Conservation (phyloP, 306 rosid genomes). For the Trifolium subterraneum region DNA sequence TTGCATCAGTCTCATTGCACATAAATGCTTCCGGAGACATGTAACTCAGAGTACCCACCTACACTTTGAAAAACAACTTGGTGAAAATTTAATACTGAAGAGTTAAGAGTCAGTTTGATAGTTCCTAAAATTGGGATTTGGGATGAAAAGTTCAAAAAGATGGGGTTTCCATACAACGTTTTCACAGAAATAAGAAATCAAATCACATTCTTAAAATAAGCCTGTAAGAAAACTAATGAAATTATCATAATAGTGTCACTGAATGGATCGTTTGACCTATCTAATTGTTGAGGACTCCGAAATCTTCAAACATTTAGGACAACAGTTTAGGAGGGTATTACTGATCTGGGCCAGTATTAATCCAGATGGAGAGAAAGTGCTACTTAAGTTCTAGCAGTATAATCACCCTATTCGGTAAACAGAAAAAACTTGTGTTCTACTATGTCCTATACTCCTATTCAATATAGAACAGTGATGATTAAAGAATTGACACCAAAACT, state of each 20-base stretch:
- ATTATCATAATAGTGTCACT: constrained; percentile 3
- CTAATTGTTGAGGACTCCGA: background rate
- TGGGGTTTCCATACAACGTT: background rate
- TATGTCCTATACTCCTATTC: background rate
- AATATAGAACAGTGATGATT: background rate
- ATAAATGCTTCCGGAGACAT: constrained; percentile 98
- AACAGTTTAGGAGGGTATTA: background rate
- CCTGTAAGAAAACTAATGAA: background rate
- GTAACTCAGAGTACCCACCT: constrained; percentile 96
- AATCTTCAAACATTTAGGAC: background rate
- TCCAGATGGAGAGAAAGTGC: background rate
- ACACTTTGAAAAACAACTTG: constrained; percentile 28
- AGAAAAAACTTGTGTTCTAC: background rate
- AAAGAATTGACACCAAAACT: background rate
- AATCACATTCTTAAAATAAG: constrained; percentile 4
- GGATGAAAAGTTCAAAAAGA: constrained; percentile 2
- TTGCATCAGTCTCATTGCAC: constrained; percentile 91
- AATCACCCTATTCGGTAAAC: background rate
- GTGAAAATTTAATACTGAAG: background rate
- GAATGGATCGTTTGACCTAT: constrained; percentile 7
- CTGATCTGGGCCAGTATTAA: background rate
- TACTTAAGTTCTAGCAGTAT: background rate
- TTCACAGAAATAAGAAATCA: constrained; percentile 3
- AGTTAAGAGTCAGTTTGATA: background rate
- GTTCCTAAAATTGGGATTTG: background rate